Percentiles rank a stretch among this genome's conserved stretches.
phyloP scores from a whole-genome alignment of 768 basidiomycete genomes.

The Plicaturopsis crispa region DNA sequence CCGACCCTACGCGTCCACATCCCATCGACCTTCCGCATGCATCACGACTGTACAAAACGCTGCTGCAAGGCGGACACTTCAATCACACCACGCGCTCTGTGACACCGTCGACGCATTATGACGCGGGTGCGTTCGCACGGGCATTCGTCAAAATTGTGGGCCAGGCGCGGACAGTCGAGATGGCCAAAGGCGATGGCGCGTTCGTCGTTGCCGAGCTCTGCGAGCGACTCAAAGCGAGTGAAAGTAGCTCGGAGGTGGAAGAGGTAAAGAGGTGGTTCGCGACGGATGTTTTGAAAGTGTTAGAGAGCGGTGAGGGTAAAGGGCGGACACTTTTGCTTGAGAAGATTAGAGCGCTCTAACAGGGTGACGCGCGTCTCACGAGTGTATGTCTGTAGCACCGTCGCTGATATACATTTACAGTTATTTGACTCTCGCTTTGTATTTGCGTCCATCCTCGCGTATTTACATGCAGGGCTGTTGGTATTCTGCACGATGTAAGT shows the following conservation, averaged over 20 bases:
- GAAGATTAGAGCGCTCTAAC: too few relatives aligned
- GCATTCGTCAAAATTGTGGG: slow-evolving; percentile 50
- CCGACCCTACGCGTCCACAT: slow-evolving; percentile 44
- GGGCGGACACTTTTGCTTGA: slow-evolving; percentile 68
- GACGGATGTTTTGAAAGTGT: slow-evolving; percentile 31
- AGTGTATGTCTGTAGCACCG: too few relatives aligned
- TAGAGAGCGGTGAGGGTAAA: slow-evolving; percentile 54
- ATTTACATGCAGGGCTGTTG: too few relatives aligned
- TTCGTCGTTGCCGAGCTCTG: slow-evolving; percentile 74
- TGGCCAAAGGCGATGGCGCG: slow-evolving; percentile 52
- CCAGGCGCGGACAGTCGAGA: slow-evolving; percentile 38
- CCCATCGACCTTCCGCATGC: slow-evolving; percentile 78
- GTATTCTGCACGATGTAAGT: too few relatives aligned
- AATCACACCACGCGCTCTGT: slow-evolving; percentile 52
- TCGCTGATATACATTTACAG: too few relatives aligned
- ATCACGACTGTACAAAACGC: slow-evolving; percentile 79
- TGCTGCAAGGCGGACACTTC: slow-evolving; percentile 89
- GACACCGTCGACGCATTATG: slow-evolving; percentile 45
- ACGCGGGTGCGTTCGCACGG: slow-evolving; percentile 50
- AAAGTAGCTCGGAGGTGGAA: slow-evolving; percentile 29
- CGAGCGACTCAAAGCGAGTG: slow-evolving; percentile 43
- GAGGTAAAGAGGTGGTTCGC: slow-evolving; percentile 55
- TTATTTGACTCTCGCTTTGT: too few relatives aligned
- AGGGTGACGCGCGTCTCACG: too few relatives aligned
- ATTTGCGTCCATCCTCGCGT: too few relatives aligned